phyloP scores from a whole-genome alignment of 2,329 filamentous ascomycete genomes.

The Cordyceps tenuipes region DNA sequence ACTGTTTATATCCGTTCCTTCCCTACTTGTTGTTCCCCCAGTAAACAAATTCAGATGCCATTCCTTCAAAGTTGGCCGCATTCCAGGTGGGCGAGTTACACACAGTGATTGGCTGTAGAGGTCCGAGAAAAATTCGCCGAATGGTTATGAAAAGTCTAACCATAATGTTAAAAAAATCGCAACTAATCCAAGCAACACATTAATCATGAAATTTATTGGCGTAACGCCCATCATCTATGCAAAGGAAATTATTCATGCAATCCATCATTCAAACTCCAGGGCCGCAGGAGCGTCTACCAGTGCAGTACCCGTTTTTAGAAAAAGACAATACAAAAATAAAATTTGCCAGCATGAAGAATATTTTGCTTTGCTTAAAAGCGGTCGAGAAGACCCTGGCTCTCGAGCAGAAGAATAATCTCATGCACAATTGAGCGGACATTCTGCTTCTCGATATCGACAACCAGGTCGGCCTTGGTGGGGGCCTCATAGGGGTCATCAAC shows the following conservation, averaged over 20 bases:
- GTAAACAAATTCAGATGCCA: too few species aligned
- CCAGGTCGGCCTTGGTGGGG: constrained; percentile 72
- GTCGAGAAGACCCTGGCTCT: constrained; percentile 83
- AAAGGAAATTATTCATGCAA: constrained; percentile 2
- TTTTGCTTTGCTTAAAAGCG: constrained; percentile 35
- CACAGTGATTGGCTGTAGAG: too few species aligned
- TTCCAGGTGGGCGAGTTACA: too few species aligned
- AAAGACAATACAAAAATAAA: not conserved
- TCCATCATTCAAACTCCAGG: not conserved
- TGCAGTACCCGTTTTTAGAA: not conserved
- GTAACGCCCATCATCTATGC: not conserved
- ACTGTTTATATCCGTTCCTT: too few species aligned
- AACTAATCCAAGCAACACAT: too few species aligned
- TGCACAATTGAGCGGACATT: constrained; percentile 89
- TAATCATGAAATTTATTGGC: too few species aligned
- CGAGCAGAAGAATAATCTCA: constrained; percentile 88
- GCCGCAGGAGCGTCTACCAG: not conserved
- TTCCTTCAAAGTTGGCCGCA: too few species aligned
- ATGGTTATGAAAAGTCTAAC: too few species aligned
- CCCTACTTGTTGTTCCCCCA: too few species aligned
- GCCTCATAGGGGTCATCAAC: constrained; percentile 95
- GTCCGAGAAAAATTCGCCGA: too few species aligned
- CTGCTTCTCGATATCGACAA: constrained; percentile 78
- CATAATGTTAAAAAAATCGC: too few species aligned
- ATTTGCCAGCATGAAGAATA: not conserved